A percentile compares a stretch with the other conserved stretches of the same genome.
Conservation (phyloP, 306 rosid genomes). For the Quercus dentata region DNA sequence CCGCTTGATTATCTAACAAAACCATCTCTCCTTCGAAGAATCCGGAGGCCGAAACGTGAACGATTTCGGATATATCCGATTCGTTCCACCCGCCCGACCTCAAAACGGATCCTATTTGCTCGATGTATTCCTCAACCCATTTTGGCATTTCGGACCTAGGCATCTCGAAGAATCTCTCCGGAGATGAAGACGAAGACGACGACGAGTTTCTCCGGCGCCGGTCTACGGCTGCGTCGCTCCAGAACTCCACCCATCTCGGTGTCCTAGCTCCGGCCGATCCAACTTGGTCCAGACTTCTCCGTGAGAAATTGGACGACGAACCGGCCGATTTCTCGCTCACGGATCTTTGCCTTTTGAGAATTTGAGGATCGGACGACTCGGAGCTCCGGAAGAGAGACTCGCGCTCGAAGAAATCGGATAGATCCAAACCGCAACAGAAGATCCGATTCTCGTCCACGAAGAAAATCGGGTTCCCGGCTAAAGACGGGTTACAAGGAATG, state of each 20-base stretch:
- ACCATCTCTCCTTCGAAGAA: conserved; percentile 78
- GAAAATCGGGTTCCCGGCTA: conserved; percentile 93
- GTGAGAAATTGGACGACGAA: conserved; percentile 51
- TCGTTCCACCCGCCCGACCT: conserved; percentile 87
- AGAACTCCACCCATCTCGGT: conserved; percentile 98
- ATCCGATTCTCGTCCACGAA: conserved; percentile 86
- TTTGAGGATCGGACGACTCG: conserved; percentile 42
- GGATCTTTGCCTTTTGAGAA: conserved; percentile 70
- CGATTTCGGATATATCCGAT: conserved; percentile 74
- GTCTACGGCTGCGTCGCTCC: conserved; percentile 89
- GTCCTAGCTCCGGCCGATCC: conserved; percentile 53
- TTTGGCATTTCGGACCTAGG: conserved; percentile 47
- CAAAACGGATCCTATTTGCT: conserved; percentile 70
- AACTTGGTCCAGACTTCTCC: conserved; percentile 70
- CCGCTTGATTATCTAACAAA: conserved; percentile 78
- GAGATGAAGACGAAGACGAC: conserved; percentile 51
- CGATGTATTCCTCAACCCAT: conserved; percentile 87
- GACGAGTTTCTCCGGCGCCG: conserved; percentile 66
- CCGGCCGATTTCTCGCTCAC: conserved; percentile 77
- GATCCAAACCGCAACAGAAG: conserved; percentile 91
- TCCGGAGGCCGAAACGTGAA: conserved; percentile 72
- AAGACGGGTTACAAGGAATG: conserved; percentile 89
- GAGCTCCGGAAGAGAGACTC: conserved; percentile 61
- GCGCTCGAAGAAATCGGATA: conserved; percentile 87
- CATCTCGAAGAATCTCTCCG: conserved; percentile 70